Evolutionary conservation across 495 filamentous ascomycete species (phyloP), one percentile per base, ranked within the genome.

Genomic region (Usnea hakonensis): DNA sequence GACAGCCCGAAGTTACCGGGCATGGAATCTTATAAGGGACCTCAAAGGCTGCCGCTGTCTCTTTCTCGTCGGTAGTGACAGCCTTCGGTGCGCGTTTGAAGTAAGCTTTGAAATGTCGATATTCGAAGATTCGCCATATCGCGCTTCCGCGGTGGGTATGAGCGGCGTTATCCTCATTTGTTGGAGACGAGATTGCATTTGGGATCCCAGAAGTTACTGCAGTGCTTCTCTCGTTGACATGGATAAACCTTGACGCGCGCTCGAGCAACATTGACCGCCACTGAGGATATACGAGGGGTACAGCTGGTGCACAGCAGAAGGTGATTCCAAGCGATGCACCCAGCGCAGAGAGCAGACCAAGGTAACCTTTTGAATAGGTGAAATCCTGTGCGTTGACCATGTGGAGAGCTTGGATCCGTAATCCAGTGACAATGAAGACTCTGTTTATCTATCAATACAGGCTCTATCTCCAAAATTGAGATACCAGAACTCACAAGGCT

Each of bases 341-440:
- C 11, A 73, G 52, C 19, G 41, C 60, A n/a, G 70, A 69, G 21
- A 71, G 67, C 6, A 73, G 53, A 50, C 69, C 69, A 23, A 73
- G 48, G 56, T 70, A 70, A 8, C 67, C 65, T 53, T 67, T 64
- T 11, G 68, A 69, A 28, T 67, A 71, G 26, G 63, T 69, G 37
- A 71, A 70, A 50, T 71, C 69, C 28, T 61, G 44, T 19, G 58
- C 61, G 37, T 66, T 68, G 33, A 67, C 48, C 37, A 64, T 57
- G 30, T 44, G 60, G 4, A 72, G 53, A 30, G 70, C 69, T 21
- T 67, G 62, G 16, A 72, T 68, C 13, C 70, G 65, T 9, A 72
- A 41, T 2, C 56, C 69, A 7, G 67, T 71, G 26, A 71, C 68
- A 9, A 72, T 55, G 3, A 59, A 58, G 21, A 71, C 69, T 16